These are phyloP conservation scores for Phytophthora pistaciae DNA, from an alignment of 352 stramenopile genomes.

Conservation along the genomic window DNA sequence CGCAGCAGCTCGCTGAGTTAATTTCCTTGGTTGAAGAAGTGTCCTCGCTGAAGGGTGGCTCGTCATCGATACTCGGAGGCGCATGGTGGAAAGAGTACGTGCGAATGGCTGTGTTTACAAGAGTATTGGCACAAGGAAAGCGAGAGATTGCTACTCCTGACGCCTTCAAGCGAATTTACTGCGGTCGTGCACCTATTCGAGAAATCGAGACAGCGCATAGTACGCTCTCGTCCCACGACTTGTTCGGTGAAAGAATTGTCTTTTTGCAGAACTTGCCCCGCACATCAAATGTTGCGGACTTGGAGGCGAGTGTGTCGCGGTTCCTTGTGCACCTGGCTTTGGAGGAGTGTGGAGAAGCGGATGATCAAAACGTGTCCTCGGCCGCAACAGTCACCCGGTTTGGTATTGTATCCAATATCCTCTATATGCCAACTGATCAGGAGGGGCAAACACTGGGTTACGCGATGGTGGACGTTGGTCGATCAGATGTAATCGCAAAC, in stretches of 20 bases:
- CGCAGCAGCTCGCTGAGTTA: slow-evolving; percentile 71
- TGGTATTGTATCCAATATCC: slow-evolving; percentile 65
- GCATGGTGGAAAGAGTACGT: slow-evolving; percentile 72
- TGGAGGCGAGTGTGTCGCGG: slow-evolving; percentile 54
- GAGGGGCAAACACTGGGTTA: slow-evolving; percentile 62
- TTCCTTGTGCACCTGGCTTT: slow-evolving; percentile 73
- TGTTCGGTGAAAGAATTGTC: slow-evolving; percentile 62
- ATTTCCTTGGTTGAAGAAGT: slow-evolving; percentile 73
- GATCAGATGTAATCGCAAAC: slow-evolving; percentile 67
- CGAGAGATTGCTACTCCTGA: slow-evolving; percentile 46
- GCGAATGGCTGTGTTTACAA: slow-evolving; percentile 68
- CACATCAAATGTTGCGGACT: slow-evolving; percentile 53
- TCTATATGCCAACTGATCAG: slow-evolving; percentile 65
- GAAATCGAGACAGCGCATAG: slow-evolving; percentile 58
- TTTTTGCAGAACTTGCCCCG: slow-evolving; percentile 74
- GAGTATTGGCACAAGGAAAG: slow-evolving; percentile 51
- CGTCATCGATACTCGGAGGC: slow-evolving; percentile 49
- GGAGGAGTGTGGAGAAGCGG: slow-evolving; percentile 79
- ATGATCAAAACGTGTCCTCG: slow-evolving; percentile 81
- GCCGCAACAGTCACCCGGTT: slow-evolving; percentile 69
- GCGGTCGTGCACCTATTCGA: slow-evolving; percentile 63
- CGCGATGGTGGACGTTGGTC: slow-evolving; percentile 73
- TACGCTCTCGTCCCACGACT: slow-evolving; percentile 40
- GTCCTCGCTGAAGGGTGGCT: slow-evolving; percentile 57
- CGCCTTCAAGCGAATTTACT: slow-evolving; percentile 60